These are phyloP conservation scores for Aspergillus melleus DNA, from an alignment of 2,329 filamentous ascomycete species.

Conservation along the genomic window DNA sequence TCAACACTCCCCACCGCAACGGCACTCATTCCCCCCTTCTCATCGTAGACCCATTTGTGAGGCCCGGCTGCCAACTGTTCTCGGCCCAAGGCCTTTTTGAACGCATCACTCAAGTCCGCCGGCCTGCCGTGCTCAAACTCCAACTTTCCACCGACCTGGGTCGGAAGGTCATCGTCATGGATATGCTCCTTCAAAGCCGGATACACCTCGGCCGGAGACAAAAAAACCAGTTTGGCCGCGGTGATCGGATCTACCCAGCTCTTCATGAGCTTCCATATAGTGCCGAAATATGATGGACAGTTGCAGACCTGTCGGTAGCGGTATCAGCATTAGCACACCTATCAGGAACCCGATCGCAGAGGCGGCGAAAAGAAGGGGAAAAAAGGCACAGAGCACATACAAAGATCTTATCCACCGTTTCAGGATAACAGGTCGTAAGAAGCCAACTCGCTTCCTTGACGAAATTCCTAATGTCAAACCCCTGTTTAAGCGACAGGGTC, in stretches of 20 bases:
- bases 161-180: constrained; percentile 21
- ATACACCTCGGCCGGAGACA: constrained; percentile 17
- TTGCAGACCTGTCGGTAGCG: constrained; percentile 24
- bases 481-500: constrained; percentile 20
- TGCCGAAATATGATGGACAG: constrained; percentile 22
- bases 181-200: constrained; percentile 16
- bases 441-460: constrained; percentile 24
- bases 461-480: constrained; percentile 22
- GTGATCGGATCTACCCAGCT: constrained; percentile 26
- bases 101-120: constrained; percentile 15
- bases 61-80: constrained; percentile 11
- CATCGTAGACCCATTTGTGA: constrained; percentile 19
- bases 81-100: constrained; percentile 11
- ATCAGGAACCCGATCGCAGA: not conserved
- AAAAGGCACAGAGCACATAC: constrained; percentile 8
- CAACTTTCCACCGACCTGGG: constrained; percentile 20
- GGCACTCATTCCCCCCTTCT: constrained; percentile 9
- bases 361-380: not conserved
- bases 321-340: not conserved
- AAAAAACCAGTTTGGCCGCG: constrained; percentile 24
- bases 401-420: constrained; percentile 24
- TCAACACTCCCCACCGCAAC: constrained; percentile 22
- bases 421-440: constrained; percentile 29
- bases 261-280: constrained; percentile 26
- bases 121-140: constrained; percentile 22